Conservation (phyloP, 306 rosid species). For the Prosopis cineraria region DNA sequence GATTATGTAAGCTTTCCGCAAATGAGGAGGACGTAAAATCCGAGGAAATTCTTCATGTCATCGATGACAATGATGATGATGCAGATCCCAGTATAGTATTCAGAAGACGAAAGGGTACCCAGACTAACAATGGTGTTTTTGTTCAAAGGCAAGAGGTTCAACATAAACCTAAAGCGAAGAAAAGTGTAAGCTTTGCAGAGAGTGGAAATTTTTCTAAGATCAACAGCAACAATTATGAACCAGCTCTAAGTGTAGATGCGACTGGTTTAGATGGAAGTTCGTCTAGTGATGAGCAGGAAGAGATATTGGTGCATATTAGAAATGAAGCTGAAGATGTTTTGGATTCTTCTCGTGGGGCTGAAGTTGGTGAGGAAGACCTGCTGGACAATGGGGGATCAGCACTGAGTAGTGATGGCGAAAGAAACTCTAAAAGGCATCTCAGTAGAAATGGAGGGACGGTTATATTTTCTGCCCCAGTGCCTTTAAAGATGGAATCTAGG, state of each 20-base stretch:
- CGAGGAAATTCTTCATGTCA: constrained; percentile 47
- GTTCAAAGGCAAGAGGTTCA: constrained; percentile 45
- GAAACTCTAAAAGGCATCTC: constrained; percentile 32
- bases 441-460: constrained; percentile 37
- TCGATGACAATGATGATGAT: constrained; percentile 41
- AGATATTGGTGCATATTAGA: constrained; percentile 44
- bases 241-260: constrained; percentile 47
- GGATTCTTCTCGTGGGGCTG: constrained; percentile 49
- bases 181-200: constrained; percentile 79
- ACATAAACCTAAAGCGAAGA: constrained; percentile 68
- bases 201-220: constrained; percentile 52
- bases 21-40: constrained; percentile 50
- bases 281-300: constrained; percentile 67
- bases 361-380: constrained; percentile 55
- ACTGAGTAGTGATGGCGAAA: constrained; percentile 57
- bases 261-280: constrained; percentile 51
- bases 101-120: constrained; percentile 33
- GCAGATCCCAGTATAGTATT: constrained; percentile 40
- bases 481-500: constrained; percentile 79
- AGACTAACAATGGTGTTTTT: constrained; percentile 38
- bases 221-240: constrained; percentile 39
- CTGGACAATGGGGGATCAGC: constrained; percentile 42
- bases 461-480: constrained; percentile 77
- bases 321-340: constrained; percentile 54
- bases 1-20: constrained; percentile 49